These are phyloP conservation scores for Paralagenidium karlingii DNA, from an alignment of 352 stramenopile genomes.

Conservation along the genomic window DNA sequence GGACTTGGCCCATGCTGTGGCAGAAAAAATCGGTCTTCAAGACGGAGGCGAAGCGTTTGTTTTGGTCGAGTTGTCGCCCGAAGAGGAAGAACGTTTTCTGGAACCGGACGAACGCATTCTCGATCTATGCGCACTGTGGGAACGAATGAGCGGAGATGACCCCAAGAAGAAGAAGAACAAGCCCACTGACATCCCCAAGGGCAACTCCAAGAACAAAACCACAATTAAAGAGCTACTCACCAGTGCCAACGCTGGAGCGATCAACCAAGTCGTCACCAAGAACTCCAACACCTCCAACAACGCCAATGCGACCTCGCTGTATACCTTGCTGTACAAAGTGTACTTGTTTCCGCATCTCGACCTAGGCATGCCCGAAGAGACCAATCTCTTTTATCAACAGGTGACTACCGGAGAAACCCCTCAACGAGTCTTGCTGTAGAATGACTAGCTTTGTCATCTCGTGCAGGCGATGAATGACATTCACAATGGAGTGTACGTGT, in stretches of 20 bases:
- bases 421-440: no score
- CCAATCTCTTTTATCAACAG: conserved; percentile 54
- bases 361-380: conserved; percentile 38
- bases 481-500: conserved; percentile 30
- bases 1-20: conserved; percentile 25
- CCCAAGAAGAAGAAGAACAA: conserved; percentile 23
- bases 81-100: conserved; percentile 36
- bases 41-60: conserved; percentile 28
- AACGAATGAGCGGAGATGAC: conserved; percentile 34
- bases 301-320: no score
- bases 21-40: conserved; percentile 24
- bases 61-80: conserved; percentile 39
- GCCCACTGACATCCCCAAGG: conserved; percentile 2
- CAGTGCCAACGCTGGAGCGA: conserved; percentile 1
- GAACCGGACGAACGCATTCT: conserved; percentile 54
- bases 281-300: no score
- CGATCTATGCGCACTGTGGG: conserved; percentile 63
- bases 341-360: conserved; percentile 55
- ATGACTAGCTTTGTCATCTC: no score
- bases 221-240: conserved; percentile 11
- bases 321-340: conserved; percentile 53
- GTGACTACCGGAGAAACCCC: no score
- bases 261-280: conserved; percentile 11
- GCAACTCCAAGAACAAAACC: background rate
- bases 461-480: conserved; percentile 66